Evolutionary conservation across 1,284 basidiomycete species (phyloP), one percentile per base, ranked within the genome.

Genomic region (Apiotrichum montevideense): DNA sequence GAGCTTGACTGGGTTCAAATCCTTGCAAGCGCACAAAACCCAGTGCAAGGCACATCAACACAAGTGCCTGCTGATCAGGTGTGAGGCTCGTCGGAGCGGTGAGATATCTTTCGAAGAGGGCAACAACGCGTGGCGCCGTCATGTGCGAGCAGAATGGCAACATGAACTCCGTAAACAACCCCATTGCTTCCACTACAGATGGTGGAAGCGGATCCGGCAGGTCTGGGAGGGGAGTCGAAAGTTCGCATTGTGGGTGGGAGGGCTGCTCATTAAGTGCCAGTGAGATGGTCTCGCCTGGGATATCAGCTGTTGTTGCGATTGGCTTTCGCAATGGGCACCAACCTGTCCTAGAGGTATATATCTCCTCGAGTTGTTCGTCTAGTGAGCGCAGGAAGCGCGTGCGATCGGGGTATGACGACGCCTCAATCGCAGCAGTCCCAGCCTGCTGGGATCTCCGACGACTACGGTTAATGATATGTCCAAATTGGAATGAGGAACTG

Each of bases 81-180:
- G 55, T 39, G 3, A 62, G 52, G 14, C 55, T 52, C 13, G n/a
- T n/a, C 7, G 57, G 61, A 2, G 49, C 29, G 2, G 57, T 49
- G 32, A 55, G 37, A 35, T 59, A 62, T 4, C 57, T 52, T 35
- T 62, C 53, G 42, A 52, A 62, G 41, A 62, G 52, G 3, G 46
- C 29, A 15, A 57, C 33, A 4, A 62, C 55, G 7, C 57, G 41
- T 3, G 57, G 57, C 3, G 57, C 37, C 1, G 57, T 62, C 49
- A 59, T 43, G 52, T 57, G 56, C n/a, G 52, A 54, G 61, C 61
- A 59, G 46, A 51, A 62, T 5, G 57, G 61, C n/a, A 59, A 53
- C 34, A 59, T 35, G 44, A 49, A 50, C 33, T 55, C 52, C n/a
- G 47, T 55, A 43, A 62, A 62, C 29, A 34, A 44, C 39, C 49